Evolutionary conservation across 1,284 basidiomycete genomes (phyloP).

Genomic region (Heterobasidion irregulare): DNA sequence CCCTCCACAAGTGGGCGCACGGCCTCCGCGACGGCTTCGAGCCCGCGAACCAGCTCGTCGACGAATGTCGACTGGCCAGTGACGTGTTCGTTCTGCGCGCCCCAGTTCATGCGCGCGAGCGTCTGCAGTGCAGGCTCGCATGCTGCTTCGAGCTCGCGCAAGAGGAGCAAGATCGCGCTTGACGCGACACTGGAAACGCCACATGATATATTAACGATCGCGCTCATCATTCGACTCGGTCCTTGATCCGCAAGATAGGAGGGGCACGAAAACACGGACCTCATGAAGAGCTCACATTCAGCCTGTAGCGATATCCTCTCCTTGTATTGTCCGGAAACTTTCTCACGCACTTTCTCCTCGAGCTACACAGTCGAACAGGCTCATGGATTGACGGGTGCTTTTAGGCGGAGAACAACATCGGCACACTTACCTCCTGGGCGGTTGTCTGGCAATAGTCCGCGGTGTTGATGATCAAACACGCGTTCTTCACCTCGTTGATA

Average conservation of each 20-base stretch:
- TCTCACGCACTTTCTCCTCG: slow-evolving; percentile 85
- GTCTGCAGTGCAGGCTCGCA: slow-evolving; percentile 70
- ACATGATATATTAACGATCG: slow-evolving; percentile 3
- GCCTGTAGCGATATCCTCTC: slow-evolving; percentile 77
- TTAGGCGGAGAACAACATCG: not conserved
- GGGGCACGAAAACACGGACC: slow-evolving; percentile 31
- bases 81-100: slow-evolving; percentile 65
- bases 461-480: slow-evolving; percentile 88
- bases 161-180: slow-evolving; percentile 65
- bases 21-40: slow-evolving; percentile 56
- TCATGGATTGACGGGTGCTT: not conserved
- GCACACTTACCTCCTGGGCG: slow-evolving; percentile 59
- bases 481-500: slow-evolving; percentile 65
- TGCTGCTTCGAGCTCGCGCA: slow-evolving; percentile 77
- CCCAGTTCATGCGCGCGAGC: slow-evolving; percentile 76
- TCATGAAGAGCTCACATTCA: slow-evolving; percentile 85
- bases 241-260: not conserved
- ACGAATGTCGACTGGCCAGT: slow-evolving; percentile 80
- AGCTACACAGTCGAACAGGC: slow-evolving; percentile 40
- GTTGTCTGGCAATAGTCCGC: slow-evolving; percentile 97
- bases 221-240: not conserved
- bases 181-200: slow-evolving; percentile 61
- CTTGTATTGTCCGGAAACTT: slow-evolving; percentile 69
- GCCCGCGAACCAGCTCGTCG: slow-evolving; percentile 58
- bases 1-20: slow-evolving; percentile 77